Base-by-base conservation (phyloP, 1,139 yeast species). In the Nakaseomyces sp. region DNA sequence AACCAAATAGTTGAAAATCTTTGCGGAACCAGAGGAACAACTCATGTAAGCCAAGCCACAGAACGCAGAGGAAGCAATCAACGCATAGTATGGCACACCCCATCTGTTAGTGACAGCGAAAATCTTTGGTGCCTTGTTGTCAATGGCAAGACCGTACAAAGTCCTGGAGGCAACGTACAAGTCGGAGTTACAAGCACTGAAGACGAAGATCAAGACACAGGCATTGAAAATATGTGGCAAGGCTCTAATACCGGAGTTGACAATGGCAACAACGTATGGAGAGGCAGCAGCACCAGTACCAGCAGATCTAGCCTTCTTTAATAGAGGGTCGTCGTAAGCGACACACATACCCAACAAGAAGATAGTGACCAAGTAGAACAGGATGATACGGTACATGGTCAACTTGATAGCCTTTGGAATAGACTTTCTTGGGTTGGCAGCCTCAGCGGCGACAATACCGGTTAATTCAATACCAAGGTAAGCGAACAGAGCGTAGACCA, bases 401-500 rank as follows among this genome's bases (percentile, higher is more conserved):
- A 81, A 71, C 60, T 72, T 80, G 59, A 83, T 78, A 43, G 94
- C 93, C 61, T 76, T 78, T 56, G 91, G 91, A 52, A 84, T 80
- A 49, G 82, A 74, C 56, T 73, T 71, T 65, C 91, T 73, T 50
- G 93, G 93, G 62, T 83, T 77, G 52, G 74, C 71, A 48, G 88
- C 80, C 66, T 84, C 94, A 47, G 86, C 86, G 54, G 83, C 83
- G 16, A 87, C 80, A 54, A 83, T 76, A 60, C 79, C 81, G 39
- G 77, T 76, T 55, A 82, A 69, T 65, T 84, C 94, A n/a, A 87
- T 78, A 59, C 93, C 93, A 45, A 77, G 70, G 61, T 73, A 84
- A 24, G 87, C 84, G 58, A 82, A 82, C 9, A 81, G 80, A n/a
- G 88, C 84, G 46, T 78, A 74, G 47, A 81, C 87, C 53, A 81